Conservation (phyloP, 495 filamentous ascomycete genomes). For the Sordaria brevicollis region DNA sequence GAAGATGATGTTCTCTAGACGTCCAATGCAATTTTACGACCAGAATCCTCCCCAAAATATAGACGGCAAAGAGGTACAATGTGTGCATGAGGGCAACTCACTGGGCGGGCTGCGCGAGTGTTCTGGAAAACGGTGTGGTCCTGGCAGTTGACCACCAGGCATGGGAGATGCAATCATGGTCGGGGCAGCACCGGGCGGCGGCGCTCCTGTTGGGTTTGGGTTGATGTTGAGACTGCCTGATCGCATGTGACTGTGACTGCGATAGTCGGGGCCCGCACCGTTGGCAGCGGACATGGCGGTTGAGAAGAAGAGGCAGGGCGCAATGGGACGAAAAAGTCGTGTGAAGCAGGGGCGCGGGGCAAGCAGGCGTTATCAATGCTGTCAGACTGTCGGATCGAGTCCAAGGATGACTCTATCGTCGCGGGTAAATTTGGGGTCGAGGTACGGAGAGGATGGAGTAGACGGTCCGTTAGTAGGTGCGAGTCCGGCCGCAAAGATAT, state of each 20-base stretch:
- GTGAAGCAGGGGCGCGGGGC: too few relatives aligned
- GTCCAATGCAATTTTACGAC: neutral
- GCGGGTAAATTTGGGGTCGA: neutral
- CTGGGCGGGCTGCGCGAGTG: constrained; percentile 76
- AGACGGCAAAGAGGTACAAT: neutral
- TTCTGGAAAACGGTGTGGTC: constrained; percentile 43
- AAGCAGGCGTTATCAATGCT: neutral
- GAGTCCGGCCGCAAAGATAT: neutral
- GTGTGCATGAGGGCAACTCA: constrained; percentile 31
- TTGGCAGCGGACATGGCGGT: neutral
- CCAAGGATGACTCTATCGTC: neutral
- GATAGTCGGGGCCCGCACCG: constrained; percentile 26
- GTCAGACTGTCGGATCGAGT: too few relatives aligned
- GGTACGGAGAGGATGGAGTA: neutral
- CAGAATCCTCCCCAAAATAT: too few relatives aligned
- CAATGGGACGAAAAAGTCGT: too few relatives aligned
- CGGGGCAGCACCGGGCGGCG: constrained; percentile 8
- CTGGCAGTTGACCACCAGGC: constrained; percentile 18
- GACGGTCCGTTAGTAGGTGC: neutral
- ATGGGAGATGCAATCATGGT: constrained; percentile 25
- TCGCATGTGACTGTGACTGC: constrained; percentile 31
- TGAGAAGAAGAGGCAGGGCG: too few relatives aligned
- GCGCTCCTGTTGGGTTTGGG: constrained; percentile 20
- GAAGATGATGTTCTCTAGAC: neutral
- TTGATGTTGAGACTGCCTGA: constrained; percentile 44